A percentile compares a stretch with the other conserved stretches of the same genome.
phyloP scores from a whole-genome alignment of 2,329 filamentous ascomycete species.

The Sordariomycetes sp. region DNA sequence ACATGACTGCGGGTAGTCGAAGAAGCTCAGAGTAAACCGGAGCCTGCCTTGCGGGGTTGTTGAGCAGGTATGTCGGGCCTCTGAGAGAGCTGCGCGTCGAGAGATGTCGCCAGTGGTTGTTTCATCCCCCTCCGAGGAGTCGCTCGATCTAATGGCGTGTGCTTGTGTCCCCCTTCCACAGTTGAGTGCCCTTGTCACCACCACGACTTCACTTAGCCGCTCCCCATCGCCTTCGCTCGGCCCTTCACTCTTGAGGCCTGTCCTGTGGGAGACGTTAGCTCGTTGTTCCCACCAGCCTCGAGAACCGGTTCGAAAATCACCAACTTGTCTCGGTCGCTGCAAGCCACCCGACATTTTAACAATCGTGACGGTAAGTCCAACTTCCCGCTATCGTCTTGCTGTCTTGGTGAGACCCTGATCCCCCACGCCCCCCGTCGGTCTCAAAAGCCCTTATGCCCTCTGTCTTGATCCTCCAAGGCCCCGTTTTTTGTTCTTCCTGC shows the following conservation, averaged over 20 bases:
- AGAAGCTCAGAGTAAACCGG: not conserved
- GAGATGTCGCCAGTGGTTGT: slow-evolving; percentile 8
- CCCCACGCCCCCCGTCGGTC: too few species aligned
- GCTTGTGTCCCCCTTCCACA: slow-evolving; percentile 26
- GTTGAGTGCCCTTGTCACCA: slow-evolving; percentile 28
- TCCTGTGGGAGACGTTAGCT: slow-evolving; percentile 53
- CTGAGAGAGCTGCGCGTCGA: not conserved
- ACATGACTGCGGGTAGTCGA: slow-evolving; percentile 7
- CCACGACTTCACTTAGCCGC: not conserved
- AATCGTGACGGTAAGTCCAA: slow-evolving; percentile 45
- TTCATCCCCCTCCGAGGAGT: slow-evolving; percentile 9
- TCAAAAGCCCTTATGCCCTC: not conserved
- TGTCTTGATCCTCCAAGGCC: not conserved
- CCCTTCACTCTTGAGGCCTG: slow-evolving; percentile 25
- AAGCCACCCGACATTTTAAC: slow-evolving; percentile 24
- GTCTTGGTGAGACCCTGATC: not conserved
- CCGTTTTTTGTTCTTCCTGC: not conserved
- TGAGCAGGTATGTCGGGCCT: slow-evolving; percentile 2
- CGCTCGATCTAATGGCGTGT: slow-evolving; percentile 27
- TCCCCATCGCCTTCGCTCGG: not conserved
- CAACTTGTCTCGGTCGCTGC: slow-evolving; percentile 15
- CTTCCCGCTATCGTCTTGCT: slow-evolving; percentile 3
- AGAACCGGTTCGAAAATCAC: slow-evolving; percentile 33
- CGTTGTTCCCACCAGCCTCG: slow-evolving; percentile 46
- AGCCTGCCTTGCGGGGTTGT: slow-evolving; percentile 5